A percentile compares a stretch with the other conserved stretches of the same genome.
phyloP scores from a whole-genome alignment of 768 basidiomycete genomes.

The Phlegmacium glaucopus region DNA sequence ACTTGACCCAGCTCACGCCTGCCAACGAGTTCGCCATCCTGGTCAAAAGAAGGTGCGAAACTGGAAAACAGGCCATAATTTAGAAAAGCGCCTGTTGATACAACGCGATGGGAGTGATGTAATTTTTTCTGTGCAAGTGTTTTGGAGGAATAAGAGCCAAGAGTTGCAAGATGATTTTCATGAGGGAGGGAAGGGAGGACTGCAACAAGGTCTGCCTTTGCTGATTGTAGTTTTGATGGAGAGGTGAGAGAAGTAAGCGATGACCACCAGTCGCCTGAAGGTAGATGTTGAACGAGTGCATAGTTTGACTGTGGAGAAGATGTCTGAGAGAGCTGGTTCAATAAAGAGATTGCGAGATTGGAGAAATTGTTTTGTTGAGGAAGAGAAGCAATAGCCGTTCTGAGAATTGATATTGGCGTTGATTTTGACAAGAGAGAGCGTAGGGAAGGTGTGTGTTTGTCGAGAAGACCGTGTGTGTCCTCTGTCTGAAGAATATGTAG shows the following conservation, averaged over 20 bases:
- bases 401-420: constrained; percentile 13
- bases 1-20: constrained; percentile 57
- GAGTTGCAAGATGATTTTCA: constrained; percentile 36
- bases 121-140: constrained; percentile 37
- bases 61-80: constrained; percentile 75
- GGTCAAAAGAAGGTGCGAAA: constrained; percentile 79
- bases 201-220: constrained; percentile 74
- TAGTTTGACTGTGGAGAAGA: constrained; percentile 53
- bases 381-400: constrained; percentile 67
- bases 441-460: constrained; percentile 40
- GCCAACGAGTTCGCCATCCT: constrained; percentile 72
- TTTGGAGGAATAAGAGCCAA: constrained; percentile 55
- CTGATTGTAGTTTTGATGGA: constrained; percentile 46
- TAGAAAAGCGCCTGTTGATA: constrained; percentile 66
- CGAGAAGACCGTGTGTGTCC: constrained; percentile 74
- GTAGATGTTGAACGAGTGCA: constrained; percentile 78
- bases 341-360: constrained; percentile 64
- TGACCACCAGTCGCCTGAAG: constrained; percentile 76
- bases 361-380: constrained; percentile 73
- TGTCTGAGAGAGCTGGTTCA: constrained; percentile 67
- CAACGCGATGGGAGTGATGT: constrained; percentile 46
- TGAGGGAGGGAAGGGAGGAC: constrained; percentile 61
- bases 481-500: constrained; percentile 23
- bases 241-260: constrained; percentile 45
- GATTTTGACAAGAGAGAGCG: constrained; percentile 16